A percentile compares a stretch with the other conserved stretches of the same genome.
phyloP scores from a whole-genome alignment of 2,329 filamentous ascomycete species.

The Sphaerulina musiva region DNA sequence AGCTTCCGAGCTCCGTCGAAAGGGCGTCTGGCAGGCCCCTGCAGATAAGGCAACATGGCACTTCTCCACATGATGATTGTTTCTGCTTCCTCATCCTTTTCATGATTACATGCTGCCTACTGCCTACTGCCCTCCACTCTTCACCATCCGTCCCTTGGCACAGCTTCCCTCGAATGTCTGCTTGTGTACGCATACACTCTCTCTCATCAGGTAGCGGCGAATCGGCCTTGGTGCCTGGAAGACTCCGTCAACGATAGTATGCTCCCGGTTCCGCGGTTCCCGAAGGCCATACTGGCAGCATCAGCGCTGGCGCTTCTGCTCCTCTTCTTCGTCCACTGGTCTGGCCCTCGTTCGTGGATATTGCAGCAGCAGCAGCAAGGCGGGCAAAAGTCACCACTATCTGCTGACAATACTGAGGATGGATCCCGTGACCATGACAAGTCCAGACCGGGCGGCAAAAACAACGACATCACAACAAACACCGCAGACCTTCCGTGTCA shows the following conservation, averaged over 20 bases:
- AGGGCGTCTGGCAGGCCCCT: too few relatives aligned
- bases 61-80: too few relatives aligned
- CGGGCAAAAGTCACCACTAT: neutral
- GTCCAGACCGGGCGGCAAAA: neutral
- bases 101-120: too few relatives aligned
- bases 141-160: too few relatives aligned
- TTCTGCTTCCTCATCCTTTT: too few relatives aligned
- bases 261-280: neutral
- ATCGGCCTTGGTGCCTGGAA: neutral
- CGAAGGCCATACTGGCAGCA: neutral
- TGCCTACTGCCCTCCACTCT: too few relatives aligned
- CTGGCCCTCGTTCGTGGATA: neutral
- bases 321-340: neutral
- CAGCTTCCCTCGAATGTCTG: too few relatives aligned
- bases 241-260: too few relatives aligned
- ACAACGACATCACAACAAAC: neutral
- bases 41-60: too few relatives aligned
- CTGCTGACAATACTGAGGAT: neutral
- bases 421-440: neutral
- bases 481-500: constrained; percentile 18
- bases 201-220: too few relatives aligned
- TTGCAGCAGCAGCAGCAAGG: neutral
- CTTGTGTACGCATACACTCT: too few relatives aligned
- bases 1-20: too few relatives aligned
- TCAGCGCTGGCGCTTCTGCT: neutral